phyloP scores from a whole-genome alignment of 129 eudicot species.

The Centella asiatica region DNA sequence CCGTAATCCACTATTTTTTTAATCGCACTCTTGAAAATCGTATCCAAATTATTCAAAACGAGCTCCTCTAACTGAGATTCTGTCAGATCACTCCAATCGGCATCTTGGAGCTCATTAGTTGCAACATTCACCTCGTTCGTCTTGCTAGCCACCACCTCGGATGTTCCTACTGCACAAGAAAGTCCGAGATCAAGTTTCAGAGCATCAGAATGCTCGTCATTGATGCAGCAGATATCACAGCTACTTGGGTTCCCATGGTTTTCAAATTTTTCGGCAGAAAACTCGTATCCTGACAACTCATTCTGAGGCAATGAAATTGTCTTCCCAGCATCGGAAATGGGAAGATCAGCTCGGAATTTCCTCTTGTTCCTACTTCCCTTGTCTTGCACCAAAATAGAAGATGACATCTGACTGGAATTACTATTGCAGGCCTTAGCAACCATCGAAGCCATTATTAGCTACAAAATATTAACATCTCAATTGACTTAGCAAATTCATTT shows the following conservation, averaged over 20 bases:
- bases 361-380: slow-evolving; percentile 96
- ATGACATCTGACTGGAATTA: slow-evolving; percentile 42
- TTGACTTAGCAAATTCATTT: not conserved
- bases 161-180: slow-evolving; percentile 54
- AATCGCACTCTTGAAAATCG: slow-evolving; percentile 59
- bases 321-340: slow-evolving; percentile 43
- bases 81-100: slow-evolving; percentile 89
- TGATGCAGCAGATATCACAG: slow-evolving; percentile 63
- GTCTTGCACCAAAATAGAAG: slow-evolving; percentile 45
- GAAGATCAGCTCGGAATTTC: slow-evolving; percentile 84
- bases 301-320: slow-evolving; percentile 28
- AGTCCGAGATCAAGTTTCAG: slow-evolving; percentile 76
- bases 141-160: slow-evolving; percentile 32
- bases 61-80: slow-evolving; percentile 77
- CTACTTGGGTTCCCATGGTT: slow-evolving; percentile 35
- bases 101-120: slow-evolving; percentile 48
- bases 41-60: slow-evolving; percentile 58
- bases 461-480: slow-evolving; percentile 5
- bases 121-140: slow-evolving; percentile 33
- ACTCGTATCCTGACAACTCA: slow-evolving; percentile 55
- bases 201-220: slow-evolving; percentile 40
- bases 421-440: slow-evolving; percentile 53
- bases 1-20: slow-evolving; percentile 62
- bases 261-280: slow-evolving; percentile 66
- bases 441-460: slow-evolving; percentile 53